These are phyloP conservation scores for Kwoniella europaea DNA, from an alignment of 768 basidiomycete genomes.

Conservation along the genomic window DNA sequence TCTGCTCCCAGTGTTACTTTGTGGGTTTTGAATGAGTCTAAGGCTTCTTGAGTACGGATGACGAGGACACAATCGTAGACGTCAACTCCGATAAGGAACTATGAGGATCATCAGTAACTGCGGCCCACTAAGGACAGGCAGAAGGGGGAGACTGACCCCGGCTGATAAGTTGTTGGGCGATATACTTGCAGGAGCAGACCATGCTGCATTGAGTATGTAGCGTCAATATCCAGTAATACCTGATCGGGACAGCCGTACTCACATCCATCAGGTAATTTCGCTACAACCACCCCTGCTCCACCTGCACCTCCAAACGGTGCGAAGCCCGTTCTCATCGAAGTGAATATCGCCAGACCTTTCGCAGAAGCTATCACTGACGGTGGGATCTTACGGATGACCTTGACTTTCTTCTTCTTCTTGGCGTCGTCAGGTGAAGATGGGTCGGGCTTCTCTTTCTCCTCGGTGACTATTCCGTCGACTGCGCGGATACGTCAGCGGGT, in stretches of 20 bases:
- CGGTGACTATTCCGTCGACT: constrained; percentile 28
- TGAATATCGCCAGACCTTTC: constrained; percentile 57
- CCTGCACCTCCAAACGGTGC: constrained; percentile 58
- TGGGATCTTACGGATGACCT: constrained; percentile 58
- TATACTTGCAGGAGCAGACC: constrained; percentile 56
- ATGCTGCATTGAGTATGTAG: constrained; percentile 31
- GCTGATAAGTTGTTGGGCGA: constrained; percentile 57
- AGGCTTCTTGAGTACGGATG: constrained; percentile 53
- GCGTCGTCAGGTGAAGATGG: not conserved
- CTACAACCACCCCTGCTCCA: constrained; percentile 57
- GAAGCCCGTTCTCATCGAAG: constrained; percentile 54
- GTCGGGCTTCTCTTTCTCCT: constrained; percentile 27
- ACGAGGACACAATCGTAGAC: constrained; percentile 58
- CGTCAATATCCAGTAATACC: not conserved
- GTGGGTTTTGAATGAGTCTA: constrained; percentile 56
- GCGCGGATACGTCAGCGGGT: not conserved
- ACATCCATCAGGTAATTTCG: constrained; percentile 56
- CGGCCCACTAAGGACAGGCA: not conserved
- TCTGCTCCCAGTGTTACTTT: constrained; percentile 56
- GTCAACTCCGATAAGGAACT: constrained; percentile 57
- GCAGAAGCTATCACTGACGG: constrained; percentile 49
- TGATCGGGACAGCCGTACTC: constrained; percentile 20
- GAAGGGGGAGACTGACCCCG: constrained; percentile 34
- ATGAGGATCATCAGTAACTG: not conserved
- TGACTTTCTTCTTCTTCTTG: constrained; percentile 29